These are phyloP conservation scores for Albugo laibachii DNA, from an alignment of 352 stramenopile genomes.

Conservation along the genomic window DNA sequence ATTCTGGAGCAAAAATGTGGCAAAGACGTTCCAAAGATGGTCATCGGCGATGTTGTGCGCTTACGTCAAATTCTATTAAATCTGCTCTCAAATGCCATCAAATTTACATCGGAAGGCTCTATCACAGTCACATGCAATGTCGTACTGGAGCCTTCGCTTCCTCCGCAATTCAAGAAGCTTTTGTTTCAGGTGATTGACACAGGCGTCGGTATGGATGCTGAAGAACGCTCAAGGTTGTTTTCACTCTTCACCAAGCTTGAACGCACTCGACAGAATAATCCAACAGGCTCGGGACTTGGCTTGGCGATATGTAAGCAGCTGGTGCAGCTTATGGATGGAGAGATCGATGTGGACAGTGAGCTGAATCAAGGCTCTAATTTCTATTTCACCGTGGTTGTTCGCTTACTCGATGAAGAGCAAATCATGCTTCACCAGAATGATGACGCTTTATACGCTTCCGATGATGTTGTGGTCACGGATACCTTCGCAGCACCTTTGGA, in stretches of 20 bases:
- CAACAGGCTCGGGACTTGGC: conserved; percentile 35
- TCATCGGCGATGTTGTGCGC: conserved; percentile 39
- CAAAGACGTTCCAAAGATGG: conserved; percentile 24
- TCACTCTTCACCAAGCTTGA: conserved; percentile 47
- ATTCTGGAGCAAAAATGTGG: conserved; percentile 44
- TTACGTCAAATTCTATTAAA: conserved; percentile 55
- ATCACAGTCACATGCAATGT: conserved; percentile 42
- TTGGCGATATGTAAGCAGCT: conserved; percentile 59
- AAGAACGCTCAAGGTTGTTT: conserved; percentile 41
- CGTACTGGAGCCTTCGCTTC: conserved; percentile 27
- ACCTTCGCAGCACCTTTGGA: conserved; percentile 4
- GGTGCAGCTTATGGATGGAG: conserved; percentile 44
- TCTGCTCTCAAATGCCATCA: conserved; percentile 56
- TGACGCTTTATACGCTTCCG: conserved; percentile 4
- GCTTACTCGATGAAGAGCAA: conserved; percentile 15
- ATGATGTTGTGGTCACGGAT: conserved; percentile 8
- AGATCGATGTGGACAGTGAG: conserved; percentile 49
- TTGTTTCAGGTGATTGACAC: conserved; percentile 54
- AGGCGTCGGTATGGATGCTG: conserved; percentile 38
- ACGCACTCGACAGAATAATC: conserved; percentile 44
- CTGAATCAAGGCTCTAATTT: conserved; percentile 41
- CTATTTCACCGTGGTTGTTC: conserved; percentile 42
- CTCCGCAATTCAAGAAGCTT: conserved; percentile 35
- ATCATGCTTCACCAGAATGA: conserved; percentile 22
- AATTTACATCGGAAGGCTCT: conserved; percentile 53